Evolutionary conservation across 768 basidiomycete genomes (phyloP), one percentile per base, ranked within the genome.

Genomic region (Dacryopinax primogenitus): DNA sequence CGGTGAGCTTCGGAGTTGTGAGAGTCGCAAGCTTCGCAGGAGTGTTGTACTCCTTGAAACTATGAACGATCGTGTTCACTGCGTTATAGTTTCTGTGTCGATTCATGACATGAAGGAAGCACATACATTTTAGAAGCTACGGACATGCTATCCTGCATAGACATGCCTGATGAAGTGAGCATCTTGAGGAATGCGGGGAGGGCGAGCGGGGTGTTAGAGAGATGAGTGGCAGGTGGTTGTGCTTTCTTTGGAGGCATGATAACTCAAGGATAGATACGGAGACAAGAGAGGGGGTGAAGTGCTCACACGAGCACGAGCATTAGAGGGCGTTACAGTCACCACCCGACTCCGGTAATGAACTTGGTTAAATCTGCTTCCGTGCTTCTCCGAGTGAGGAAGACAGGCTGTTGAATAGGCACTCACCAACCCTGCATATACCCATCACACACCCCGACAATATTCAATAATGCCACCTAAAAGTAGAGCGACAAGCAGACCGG

Each of bases 1-100:
- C 76, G 18, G 76, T 75, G 23, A 93, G 79, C 70, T 84, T 84
- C 13, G 76, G 67, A 62, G 89, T 83, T 32, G 81, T 84, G 34
- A 93, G 76, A 63, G 78, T 77, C 1, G 76, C 73, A 9, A 92
- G 80, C 68, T 80, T 77, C 18, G 78, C 73, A 3, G 83, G 80
- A 0, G 88, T 86, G 69, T 84, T 86, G 71, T 80, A 81, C 26
- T 83, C 78, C 71, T 87, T 89, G 75, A 88, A 91, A 68, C 89
- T 91, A 73, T 47, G 33, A 4, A 21, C 1, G 28, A 18, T 33
- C 28, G 21, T 58, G 23, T 44, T 51, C 39, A 39, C 47, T 62
- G 65, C 33, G 63, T 21, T 12, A 35, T 33, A 12, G 26, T 28
- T 37, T 33, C 30, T 28, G 62, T 21, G 34, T 45, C 47, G 33